Evolutionary conservation across 2,329 filamentous ascomycete species (phyloP).

Genomic region (Clonostachys chloroleuca): DNA sequence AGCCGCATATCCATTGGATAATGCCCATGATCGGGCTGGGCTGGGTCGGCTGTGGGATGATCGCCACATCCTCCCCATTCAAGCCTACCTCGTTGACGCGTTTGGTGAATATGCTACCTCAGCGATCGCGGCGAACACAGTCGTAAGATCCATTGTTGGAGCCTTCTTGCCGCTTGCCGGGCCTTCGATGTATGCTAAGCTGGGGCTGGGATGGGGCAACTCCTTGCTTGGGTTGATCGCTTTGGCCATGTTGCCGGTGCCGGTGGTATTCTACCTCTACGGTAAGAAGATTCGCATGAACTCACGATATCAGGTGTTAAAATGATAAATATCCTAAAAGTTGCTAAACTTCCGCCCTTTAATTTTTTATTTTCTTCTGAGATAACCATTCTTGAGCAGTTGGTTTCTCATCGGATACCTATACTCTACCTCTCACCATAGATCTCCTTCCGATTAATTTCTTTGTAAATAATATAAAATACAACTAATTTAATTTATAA

Average conservation of each 20-base stretch:
- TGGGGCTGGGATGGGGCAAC: constrained; percentile 13
- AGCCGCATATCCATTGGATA: constrained; percentile 43
- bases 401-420: too few species aligned
- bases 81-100: constrained; percentile 56
- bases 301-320: not conserved
- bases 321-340: too few species aligned
- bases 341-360: too few species aligned
- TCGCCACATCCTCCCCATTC: constrained; percentile 30
- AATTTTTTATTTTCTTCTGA: too few species aligned
- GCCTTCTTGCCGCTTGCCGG: constrained; percentile 9
- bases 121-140: constrained; percentile 50
- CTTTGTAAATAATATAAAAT: too few species aligned
- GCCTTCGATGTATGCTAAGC: constrained; percentile 5
- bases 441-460: too few species aligned
- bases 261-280: constrained; percentile 23
- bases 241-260: constrained; percentile 11
- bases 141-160: constrained; percentile 36
- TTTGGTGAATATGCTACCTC: constrained; percentile 23
- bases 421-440: too few species aligned
- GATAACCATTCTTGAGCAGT: too few species aligned
- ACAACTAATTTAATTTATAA: too few species aligned
- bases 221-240: constrained; percentile 13
- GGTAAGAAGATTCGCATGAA: constrained; percentile 26
- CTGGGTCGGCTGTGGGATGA: constrained; percentile 28
- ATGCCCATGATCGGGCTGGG: constrained; percentile 36